phyloP scores from a whole-genome alignment of 441 rosid genomes.

The Mallotus japonicus region DNA sequence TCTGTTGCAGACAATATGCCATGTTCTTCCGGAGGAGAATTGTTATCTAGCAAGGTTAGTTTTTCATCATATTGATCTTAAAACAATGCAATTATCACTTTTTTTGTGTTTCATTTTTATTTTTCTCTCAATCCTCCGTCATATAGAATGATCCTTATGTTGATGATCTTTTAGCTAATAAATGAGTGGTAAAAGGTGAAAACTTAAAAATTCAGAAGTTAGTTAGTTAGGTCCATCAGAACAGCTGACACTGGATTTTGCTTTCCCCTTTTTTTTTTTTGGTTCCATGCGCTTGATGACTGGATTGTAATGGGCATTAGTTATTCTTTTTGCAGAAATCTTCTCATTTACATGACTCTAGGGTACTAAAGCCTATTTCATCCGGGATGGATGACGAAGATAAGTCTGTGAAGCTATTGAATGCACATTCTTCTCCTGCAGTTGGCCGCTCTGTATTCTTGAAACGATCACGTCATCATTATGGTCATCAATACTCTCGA shows the following conservation, averaged over 20 bases:
- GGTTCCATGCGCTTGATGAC: not conserved
- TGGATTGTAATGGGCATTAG: not conserved
- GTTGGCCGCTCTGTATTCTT: conserved; percentile 47
- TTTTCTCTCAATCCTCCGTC: not conserved
- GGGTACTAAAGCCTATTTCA: conserved; percentile 33
- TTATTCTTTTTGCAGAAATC: conserved; percentile 34
- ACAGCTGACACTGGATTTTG: not conserved
- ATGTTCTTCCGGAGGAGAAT: conserved; percentile 40
- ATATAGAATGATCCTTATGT: not conserved
- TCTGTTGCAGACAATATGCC: conserved; percentile 46
- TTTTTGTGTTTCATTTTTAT: not conserved
- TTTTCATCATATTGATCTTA: conserved; percentile 1
- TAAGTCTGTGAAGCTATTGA: conserved; percentile 34
- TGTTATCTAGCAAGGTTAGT: conserved; percentile 40
- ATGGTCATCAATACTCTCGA: conserved; percentile 53
- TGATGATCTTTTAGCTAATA: not conserved
- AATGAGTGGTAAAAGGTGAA: not conserved
- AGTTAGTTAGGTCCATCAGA: not conserved
- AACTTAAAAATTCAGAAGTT: not conserved
- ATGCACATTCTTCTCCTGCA: conserved; percentile 14
- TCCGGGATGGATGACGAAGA: conserved; percentile 37
- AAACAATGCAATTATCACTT: not conserved
- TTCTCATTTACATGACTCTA: conserved; percentile 32
- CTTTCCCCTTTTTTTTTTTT: not conserved
- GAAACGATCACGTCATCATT: conserved; percentile 54